Conservation (phyloP, 805 yeast species). For the Metschnikowia henanensis region DNA sequence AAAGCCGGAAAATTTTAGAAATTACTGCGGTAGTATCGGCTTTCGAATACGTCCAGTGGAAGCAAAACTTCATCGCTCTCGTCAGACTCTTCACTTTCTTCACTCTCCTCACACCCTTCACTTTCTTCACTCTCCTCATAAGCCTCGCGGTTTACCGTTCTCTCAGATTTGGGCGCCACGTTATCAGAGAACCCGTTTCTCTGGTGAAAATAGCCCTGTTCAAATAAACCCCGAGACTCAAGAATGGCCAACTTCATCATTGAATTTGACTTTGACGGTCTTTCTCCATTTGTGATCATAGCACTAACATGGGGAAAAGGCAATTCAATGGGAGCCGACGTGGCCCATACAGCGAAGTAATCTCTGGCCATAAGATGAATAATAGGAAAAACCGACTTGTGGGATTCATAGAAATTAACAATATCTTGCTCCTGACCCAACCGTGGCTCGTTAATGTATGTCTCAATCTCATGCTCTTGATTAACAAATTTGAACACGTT, state of each 20-base stretch:
- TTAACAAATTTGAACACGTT: background rate
- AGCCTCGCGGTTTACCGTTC: too few relatives aligned
- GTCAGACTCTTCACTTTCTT: background rate
- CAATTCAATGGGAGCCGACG: slow-evolving; percentile 1
- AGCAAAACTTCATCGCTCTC: background rate
- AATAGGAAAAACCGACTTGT: background rate
- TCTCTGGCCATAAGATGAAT: slow-evolving; percentile 5
- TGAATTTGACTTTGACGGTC: background rate
- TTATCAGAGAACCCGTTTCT: too few relatives aligned
- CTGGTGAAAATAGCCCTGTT: background rate
- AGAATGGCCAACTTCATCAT: background rate
- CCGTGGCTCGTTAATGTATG: background rate
- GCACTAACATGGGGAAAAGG: background rate
- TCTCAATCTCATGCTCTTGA: background rate
- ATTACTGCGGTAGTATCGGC: too few relatives aligned
- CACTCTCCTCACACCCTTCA: background rate
- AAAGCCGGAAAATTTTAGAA: too few relatives aligned
- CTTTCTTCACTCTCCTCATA: background rate
- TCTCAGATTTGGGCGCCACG: background rate
- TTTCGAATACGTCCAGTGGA: background rate
- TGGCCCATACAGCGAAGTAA: slow-evolving; percentile 1
- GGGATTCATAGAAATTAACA: background rate
- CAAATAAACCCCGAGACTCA: background rate
- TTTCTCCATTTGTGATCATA: background rate
- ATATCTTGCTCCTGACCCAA: background rate